Percentiles rank a stretch among this genome's conserved stretches.
phyloP scores from a whole-genome alignment of 2,329 filamentous ascomycete genomes.

The Fusarium subtropicale region DNA sequence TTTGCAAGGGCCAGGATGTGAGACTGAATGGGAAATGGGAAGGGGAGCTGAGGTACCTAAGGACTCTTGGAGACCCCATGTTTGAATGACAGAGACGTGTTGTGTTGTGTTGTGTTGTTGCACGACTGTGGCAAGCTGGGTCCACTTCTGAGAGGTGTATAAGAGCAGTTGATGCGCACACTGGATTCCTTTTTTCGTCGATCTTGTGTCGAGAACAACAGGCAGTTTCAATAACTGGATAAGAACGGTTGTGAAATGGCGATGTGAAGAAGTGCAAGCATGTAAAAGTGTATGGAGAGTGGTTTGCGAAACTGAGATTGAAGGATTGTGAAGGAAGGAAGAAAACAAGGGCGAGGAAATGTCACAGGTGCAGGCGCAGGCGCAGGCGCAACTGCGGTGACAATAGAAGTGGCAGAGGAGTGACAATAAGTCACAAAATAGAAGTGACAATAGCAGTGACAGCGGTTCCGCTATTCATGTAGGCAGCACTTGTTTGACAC shows the following conservation, averaged over 20 bases:
- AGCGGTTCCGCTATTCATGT: slow-evolving; percentile 24
- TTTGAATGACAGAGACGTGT: slow-evolving; percentile 17
- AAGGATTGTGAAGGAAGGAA: slow-evolving; percentile 11
- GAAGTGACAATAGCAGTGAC: slow-evolving; percentile 7
- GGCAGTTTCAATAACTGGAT: background rate
- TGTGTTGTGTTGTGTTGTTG: slow-evolving; percentile 34
- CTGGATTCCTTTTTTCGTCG: background rate
- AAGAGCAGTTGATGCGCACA: background rate
- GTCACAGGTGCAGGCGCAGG: no score
- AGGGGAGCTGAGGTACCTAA: slow-evolving; percentile 32
- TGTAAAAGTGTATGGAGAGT: background rate
- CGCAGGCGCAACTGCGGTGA: no score
- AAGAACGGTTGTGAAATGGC: background rate
- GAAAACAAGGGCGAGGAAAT: slow-evolving; percentile 5
- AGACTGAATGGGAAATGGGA: slow-evolving; percentile 16
- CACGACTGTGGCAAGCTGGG: slow-evolving; percentile 22
- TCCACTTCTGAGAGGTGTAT: slow-evolving; percentile 22
- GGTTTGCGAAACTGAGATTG: slow-evolving; percentile 14
- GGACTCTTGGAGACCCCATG: slow-evolving; percentile 22
- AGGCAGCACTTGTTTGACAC: slow-evolving; percentile 32
- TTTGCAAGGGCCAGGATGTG: slow-evolving; percentile 19
- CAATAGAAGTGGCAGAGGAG: slow-evolving; percentile 3
- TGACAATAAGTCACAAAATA: background rate
- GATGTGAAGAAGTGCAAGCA: background rate
- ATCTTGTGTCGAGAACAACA: background rate